These are phyloP conservation scores for Hordeum pubiflorum DNA, from an alignment of 202 grass and related monocot genomes.

Conservation along the genomic window DNA sequence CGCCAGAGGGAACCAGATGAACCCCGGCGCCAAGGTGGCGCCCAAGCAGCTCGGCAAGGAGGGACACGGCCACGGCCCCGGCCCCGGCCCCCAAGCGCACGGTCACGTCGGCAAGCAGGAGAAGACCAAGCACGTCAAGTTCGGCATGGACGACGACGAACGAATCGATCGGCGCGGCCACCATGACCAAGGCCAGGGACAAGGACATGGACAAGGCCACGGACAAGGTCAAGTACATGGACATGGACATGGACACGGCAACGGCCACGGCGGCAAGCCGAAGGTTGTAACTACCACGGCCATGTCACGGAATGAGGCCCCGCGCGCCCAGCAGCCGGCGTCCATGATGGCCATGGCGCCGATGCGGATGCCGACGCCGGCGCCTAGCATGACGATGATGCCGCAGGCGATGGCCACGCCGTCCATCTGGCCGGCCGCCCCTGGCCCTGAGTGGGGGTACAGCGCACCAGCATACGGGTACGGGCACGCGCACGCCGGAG, in stretches of 20 bases:
- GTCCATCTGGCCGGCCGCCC: slow-evolving; percentile 42
- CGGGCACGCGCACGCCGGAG: slow-evolving; percentile 20
- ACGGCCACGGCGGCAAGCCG: slow-evolving; percentile 16
- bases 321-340: slow-evolving; percentile 13
- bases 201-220: background rate
- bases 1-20: slow-evolving; percentile 27
- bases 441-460: slow-evolving; percentile 30
- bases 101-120: slow-evolving; percentile 26
- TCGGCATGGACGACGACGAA: slow-evolving; percentile 23
- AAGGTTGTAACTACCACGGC: slow-evolving; percentile 4
- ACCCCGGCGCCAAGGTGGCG: slow-evolving; percentile 17
- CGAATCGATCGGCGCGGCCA: slow-evolving; percentile 11
- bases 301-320: slow-evolving; percentile 31
- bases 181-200: background rate
- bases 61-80: background rate
- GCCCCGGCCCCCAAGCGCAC: background rate
- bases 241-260: background rate
- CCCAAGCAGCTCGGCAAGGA: slow-evolving; percentile 38
- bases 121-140: slow-evolving; percentile 39
- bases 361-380: slow-evolving; percentile 4
- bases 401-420: slow-evolving; percentile 16
- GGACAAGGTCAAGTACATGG: background rate
- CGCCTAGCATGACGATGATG: background rate
- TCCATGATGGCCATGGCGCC: slow-evolving; percentile 24
- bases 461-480: slow-evolving; percentile 10